Percentiles rank a stretch among this genome's conserved stretches.
Conservation (phyloP, 176 grass and related monocot genomes). For the Olyra latifolia region DNA sequence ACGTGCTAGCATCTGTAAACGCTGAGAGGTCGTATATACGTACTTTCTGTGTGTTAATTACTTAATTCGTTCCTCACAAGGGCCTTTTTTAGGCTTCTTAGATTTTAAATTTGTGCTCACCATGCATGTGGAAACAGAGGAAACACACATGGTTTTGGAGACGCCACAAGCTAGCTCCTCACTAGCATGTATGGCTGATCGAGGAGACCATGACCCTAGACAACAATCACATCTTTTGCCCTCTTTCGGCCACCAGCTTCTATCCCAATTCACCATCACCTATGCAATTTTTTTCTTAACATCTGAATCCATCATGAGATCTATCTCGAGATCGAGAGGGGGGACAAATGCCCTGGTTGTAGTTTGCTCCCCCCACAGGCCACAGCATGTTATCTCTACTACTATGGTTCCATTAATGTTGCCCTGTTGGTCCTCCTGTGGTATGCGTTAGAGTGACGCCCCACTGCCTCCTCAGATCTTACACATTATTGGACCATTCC, state of each 20-base stretch:
- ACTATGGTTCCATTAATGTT: no score
- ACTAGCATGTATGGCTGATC: not conserved
- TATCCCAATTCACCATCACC: no score
- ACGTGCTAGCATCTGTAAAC: not conserved
- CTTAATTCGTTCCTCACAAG: not conserved
- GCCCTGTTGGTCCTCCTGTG: no score
- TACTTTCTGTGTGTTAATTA: not conserved
- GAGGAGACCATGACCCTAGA: not conserved
- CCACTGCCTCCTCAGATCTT: no score
- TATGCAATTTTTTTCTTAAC: not conserved
- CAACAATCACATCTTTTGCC: slow-evolving; percentile 28
- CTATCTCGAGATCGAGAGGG: not conserved
- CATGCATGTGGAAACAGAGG: slow-evolving; percentile 31
- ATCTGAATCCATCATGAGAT: not conserved
- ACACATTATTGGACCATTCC: no score
- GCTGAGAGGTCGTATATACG: not conserved
- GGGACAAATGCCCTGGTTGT: not conserved
- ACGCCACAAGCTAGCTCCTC: not conserved
- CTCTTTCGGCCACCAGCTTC: not conserved
- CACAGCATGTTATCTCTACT: not conserved
- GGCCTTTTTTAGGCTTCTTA: not conserved
- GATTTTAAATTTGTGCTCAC: not conserved
- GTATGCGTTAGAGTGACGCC: no score
- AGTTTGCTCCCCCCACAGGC: no score
- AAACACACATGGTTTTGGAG: slow-evolving; percentile 27